Conservation (phyloP, 2,329 filamentous ascomycete species). For the Aspergillus viridinutans region DNA sequence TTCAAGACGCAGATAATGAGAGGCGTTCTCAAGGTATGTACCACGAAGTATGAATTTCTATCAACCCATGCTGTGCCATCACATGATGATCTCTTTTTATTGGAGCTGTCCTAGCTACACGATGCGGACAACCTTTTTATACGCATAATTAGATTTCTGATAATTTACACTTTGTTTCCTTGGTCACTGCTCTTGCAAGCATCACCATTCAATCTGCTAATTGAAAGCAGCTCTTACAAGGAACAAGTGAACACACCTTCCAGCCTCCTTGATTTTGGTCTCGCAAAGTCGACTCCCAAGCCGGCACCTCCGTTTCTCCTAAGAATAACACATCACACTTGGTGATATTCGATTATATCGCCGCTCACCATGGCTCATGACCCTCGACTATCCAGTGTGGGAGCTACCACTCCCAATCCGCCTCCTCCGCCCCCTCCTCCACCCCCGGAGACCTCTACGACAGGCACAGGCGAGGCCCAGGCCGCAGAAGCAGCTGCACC, state of each 20-base stretch:
- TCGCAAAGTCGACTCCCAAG: background rate
- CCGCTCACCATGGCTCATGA: constrained; percentile 44
- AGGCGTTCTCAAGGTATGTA: constrained; percentile 28
- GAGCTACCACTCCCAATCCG: constrained; percentile 39
- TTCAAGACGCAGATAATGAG: constrained; percentile 25
- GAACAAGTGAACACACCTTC: constrained; percentile 31
- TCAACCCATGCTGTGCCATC: constrained; percentile 6
- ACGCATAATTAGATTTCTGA: constrained; percentile 40
- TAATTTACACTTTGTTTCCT: constrained; percentile 6
- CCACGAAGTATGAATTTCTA: background rate
- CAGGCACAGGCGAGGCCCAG: constrained; percentile 33
- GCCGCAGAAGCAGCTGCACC: constrained; percentile 10
- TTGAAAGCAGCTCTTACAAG: constrained; percentile 25
- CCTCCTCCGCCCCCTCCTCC: constrained; percentile 52
- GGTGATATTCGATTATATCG: constrained; percentile 3
- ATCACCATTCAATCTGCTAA: constrained; percentile 18
- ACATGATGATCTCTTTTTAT: constrained; percentile 61
- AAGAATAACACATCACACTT: constrained; percentile 4
- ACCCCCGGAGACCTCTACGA: constrained; percentile 23
- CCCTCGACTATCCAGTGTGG: constrained; percentile 48
- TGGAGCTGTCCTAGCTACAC: constrained; percentile 70
- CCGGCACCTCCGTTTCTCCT: background rate
- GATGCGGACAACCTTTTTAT: constrained; percentile 61
- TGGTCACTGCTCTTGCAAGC: background rate
- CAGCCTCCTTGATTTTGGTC: constrained; percentile 31